Percentiles rank a stretch among this genome's conserved stretches.
phyloP scores from a whole-genome alignment of 2,329 filamentous ascomycete genomes.

The Xylariaceae sp. region DNA sequence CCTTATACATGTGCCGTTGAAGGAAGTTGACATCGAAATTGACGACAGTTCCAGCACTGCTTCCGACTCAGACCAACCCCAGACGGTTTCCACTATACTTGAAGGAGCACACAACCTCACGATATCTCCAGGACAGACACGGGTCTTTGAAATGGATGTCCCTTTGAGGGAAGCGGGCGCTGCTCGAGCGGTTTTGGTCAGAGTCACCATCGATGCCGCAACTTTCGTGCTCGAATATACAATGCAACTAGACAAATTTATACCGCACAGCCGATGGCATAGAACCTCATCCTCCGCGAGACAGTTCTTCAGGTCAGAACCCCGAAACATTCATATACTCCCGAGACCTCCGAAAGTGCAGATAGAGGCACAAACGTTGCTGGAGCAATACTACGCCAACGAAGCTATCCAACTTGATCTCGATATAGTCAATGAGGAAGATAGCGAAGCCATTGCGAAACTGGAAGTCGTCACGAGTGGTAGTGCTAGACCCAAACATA shows the following conservation, averaged over 20 bases:
- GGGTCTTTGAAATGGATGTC: conserved; percentile 68
- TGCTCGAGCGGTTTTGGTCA: conserved; percentile 62
- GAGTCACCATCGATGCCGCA: conserved; percentile 60
- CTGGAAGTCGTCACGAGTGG: conserved; percentile 69
- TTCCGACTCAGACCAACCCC: conserved; percentile 25
- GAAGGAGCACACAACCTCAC: conserved; percentile 61
- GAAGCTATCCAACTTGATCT: conserved; percentile 70
- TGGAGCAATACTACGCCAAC: conserved; percentile 79
- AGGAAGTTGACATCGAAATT: conserved; percentile 26
- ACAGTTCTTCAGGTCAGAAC: conserved; percentile 46
- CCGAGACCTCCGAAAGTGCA: conserved; percentile 92
- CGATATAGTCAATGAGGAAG: conserved; percentile 77
- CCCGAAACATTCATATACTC: conserved; percentile 65
- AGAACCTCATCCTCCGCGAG: conserved; percentile 42
- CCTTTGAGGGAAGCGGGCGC: conserved; percentile 81
- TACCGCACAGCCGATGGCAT: conserved; percentile 49
- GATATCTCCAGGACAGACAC: conserved; percentile 64
- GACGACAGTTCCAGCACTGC: conserved; percentile 28
- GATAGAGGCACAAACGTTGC: conserved; percentile 61
- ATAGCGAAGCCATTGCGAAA: conserved; percentile 69
- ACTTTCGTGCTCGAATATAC: conserved; percentile 67
- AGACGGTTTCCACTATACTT: conserved; percentile 38
- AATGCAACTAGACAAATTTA: conserved; percentile 49
- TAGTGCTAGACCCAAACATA: conserved; percentile 47
- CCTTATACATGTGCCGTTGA: conserved; percentile 19